Evolutionary conservation across 805 yeast genomes (phyloP), one percentile per base, ranked within the genome.

Genomic region (Cyberlindnera subsufficiens): DNA sequence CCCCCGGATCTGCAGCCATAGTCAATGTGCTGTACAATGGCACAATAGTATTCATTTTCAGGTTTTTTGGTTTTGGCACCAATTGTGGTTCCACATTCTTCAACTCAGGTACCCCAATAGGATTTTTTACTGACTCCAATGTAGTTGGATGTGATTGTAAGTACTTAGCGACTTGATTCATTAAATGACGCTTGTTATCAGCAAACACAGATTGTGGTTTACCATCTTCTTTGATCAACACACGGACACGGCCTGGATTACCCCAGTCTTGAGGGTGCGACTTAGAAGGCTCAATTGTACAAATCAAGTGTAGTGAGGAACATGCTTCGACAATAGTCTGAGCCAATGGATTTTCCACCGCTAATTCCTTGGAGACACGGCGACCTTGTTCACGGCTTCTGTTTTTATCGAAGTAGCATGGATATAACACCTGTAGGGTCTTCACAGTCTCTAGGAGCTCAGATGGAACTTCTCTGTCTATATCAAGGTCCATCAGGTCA

Each of bases 241-340:
- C 83, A 52, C 96, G 77, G 30, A 93, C 90, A 56, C 98, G 75
- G n/a, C 99, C 99, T 5, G 97, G 95, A 59, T 91, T 91, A 51
- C 98, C 95, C 75, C 83, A 93, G 65, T 91, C 98, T 63, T 90
- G 96, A 11, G 98, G 98, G 65, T 91, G 99, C 1, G 84, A 64
- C 66, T 89, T 93, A 46, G 84, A 87, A 47, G 91, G 80, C 64
- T 86, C 93, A 44, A 80, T 70, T 35, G 82, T 68, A 32, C 65
- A 63, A 4, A 55, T 49, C 25, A 67, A 45, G 13, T 63, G 61
- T 16, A 71, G 39, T 5, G 51, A 35, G 20, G 64, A 58, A 38
- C 75, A 72, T 40, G 96, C 97, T 53, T 88, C 95, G 10, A 82
- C 74, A 17, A 91, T 72, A 5, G 85, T 78, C 56, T 81, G 80